These are phyloP conservation scores for Noccaea caerulescens DNA, from an alignment of 345 rosid genomes.

Conservation along the genomic window DNA sequence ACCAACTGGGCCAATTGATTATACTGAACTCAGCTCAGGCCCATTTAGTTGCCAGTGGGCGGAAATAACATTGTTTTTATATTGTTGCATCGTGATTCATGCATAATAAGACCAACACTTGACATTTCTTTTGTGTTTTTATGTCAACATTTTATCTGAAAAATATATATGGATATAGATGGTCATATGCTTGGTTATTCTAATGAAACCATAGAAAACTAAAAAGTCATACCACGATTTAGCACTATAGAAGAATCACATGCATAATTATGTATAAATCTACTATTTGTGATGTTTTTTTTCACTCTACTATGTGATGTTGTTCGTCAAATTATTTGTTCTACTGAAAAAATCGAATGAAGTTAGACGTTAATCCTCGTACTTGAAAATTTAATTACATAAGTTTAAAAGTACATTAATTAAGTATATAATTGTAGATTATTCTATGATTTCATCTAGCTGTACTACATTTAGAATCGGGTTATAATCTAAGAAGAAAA, in stretches of 20 bases:
- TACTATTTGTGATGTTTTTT: too few species aligned
- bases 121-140: background rate
- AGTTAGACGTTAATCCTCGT: background rate
- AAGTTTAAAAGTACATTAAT: background rate
- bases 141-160: background rate
- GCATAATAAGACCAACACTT: background rate
- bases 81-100: background rate
- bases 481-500: slow-evolving; percentile 5
- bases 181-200: too few species aligned
- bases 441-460: background rate
- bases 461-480: background rate
- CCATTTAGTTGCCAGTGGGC: background rate
- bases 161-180: too few species aligned
- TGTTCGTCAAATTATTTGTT: background rate
- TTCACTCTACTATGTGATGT: too few species aligned
- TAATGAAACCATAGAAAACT: too few species aligned
- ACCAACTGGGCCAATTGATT: background rate
- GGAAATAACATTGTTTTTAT: background rate
- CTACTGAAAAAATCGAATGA: background rate
- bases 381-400: background rate
- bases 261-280: too few species aligned
- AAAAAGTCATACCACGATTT: too few species aligned
- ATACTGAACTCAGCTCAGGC: background rate
- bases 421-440: background rate
- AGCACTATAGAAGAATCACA: too few species aligned